Percentiles rank a stretch among this genome's conserved stretches.
Evolutionary conservation across 2,329 filamentous ascomycete species (phyloP).

Genomic region (Trichoderma simmonsii): DNA sequence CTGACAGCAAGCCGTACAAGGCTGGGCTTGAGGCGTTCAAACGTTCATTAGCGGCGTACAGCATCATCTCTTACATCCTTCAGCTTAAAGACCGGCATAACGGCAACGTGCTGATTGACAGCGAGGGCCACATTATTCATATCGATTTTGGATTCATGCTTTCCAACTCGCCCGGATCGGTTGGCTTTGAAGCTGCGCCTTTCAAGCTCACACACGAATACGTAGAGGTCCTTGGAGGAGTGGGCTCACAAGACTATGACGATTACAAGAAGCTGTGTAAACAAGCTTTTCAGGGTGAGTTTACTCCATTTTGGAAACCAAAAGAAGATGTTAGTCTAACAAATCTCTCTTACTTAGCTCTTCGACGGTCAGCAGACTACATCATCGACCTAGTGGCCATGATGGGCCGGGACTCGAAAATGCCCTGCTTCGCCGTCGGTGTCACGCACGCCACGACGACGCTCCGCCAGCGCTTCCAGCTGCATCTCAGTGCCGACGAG

Average conservation of each 20-base stretch:
- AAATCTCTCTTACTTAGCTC: conserved; percentile 48
- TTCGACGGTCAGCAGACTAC: conserved; percentile 74
- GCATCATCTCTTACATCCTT: conserved; percentile 77
- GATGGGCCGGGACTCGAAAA: conserved; percentile 79
- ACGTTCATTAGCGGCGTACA: conserved; percentile 78
- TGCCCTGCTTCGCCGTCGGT: conserved; percentile 78
- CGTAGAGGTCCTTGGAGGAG: conserved; percentile 75
- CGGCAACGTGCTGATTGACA: conserved; percentile 81
- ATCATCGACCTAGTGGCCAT: conserved; percentile 79
- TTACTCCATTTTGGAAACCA: background rate
- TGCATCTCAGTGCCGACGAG: conserved; percentile 78
- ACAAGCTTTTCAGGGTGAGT: conserved; percentile 72
- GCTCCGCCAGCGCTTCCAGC: conserved; percentile 71
- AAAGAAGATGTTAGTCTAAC: conserved; percentile 20
- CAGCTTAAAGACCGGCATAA: conserved; percentile 86
- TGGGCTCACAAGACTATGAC: conserved; percentile 66
- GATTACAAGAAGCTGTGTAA: conserved; percentile 79
- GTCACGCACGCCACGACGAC: conserved; percentile 67
- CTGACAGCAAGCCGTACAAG: conserved; percentile 65
- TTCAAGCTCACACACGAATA: conserved; percentile 87
- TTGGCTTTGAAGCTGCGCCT: conserved; percentile 81
- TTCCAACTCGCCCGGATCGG: conserved; percentile 78
- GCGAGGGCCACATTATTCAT: conserved; percentile 81
- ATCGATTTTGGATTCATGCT: conserved; percentile 92
- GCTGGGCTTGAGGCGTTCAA: conserved; percentile 76